Conservation (phyloP, 2,329 filamentous ascomycete species). For the Leptographium radiaticola region DNA sequence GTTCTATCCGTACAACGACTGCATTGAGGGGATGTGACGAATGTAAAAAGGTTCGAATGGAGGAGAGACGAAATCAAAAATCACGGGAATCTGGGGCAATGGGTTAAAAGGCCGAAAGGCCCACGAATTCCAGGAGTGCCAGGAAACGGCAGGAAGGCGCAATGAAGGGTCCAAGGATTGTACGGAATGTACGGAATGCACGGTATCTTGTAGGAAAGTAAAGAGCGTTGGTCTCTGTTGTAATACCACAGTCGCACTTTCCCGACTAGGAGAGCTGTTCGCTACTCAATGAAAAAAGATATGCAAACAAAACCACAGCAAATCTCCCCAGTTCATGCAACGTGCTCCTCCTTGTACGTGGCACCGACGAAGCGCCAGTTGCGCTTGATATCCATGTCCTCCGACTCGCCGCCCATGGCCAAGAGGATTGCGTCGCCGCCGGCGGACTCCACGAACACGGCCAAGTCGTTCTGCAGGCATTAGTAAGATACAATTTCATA, state of each 20-base stretch:
- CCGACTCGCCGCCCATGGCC: slow-evolving; percentile 1
- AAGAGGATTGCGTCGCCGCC: slow-evolving; percentile 1
- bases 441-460: slow-evolving; percentile 4
- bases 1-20: slow-evolving; percentile 10
- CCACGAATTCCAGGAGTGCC: too few relatives aligned
- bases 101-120: too few relatives aligned
- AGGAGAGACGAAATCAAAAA: background rate
- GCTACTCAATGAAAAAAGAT: too few relatives aligned
- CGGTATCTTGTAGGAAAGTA: background rate
- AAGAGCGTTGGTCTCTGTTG: background rate
- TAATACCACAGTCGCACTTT: too few relatives aligned
- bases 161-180: too few relatives aligned
- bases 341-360: slow-evolving; percentile 3
- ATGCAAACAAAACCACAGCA: background rate
- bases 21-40: background rate
- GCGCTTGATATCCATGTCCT: slow-evolving; percentile 1
- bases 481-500: background rate
- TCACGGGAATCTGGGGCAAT: too few relatives aligned
- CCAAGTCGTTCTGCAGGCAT: slow-evolving; percentile 3
- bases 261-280: too few relatives aligned
- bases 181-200: too few relatives aligned
- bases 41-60: background rate
- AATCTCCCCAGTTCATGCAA: background rate
- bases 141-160: too few relatives aligned
- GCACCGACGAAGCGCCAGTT: slow-evolving; percentile 1